Base-by-base conservation (phyloP, 1,139 yeast genomes). In the Protomyces macrosporus region DNA sequence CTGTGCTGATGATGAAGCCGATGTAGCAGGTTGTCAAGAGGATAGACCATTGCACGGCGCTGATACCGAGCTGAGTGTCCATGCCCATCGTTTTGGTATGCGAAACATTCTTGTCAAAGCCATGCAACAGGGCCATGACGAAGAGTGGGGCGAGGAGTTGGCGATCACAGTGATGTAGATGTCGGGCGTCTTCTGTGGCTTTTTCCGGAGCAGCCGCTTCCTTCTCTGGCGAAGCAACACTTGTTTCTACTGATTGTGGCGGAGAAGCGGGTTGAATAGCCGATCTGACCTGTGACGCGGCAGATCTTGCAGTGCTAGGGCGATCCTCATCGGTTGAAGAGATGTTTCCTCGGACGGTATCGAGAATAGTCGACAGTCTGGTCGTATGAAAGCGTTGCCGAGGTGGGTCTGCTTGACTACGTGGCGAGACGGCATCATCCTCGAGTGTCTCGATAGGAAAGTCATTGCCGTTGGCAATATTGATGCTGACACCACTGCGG, bases 51-150 rank as follows among this genome's bases (percentile, higher is more conserved):
- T 52, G 55, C 6, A 14, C 40, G n/a, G 16, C 14, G 16, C 30
- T 34, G 39, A 52, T 52, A 6, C 32, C 33, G n/a, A 52, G 55
- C 10, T n/a, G 30, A n/a, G 10, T 6, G n/a, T 35, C 42, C 55
- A 52, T 52, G 30, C 40, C 40, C 55, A 52, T 52, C 10, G 55
- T 52, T 33, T 52, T 52, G n/a, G 55, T 45, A 36, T 52, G 55
- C 3, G 55, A 52, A 32, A 52, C 55, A 16, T 52, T 52, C 55
- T 52, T 52, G 55, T 52, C 37, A 30, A 52, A 52, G 12, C 42
- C 55, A 52, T 52, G 39, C 10, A 52, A 14, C 32, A 52, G n/a
- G 14, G 42, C 16, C 45, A 52, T 52, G 6, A 52, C 40, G n/a
- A 33, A 52, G 40, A 52, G 42, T 23, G 53, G 53, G 1, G 53